These are phyloP conservation scores for Blastobotrys malaysiensis DNA, from an alignment of 1,139 yeast species.

Conservation along the genomic window DNA sequence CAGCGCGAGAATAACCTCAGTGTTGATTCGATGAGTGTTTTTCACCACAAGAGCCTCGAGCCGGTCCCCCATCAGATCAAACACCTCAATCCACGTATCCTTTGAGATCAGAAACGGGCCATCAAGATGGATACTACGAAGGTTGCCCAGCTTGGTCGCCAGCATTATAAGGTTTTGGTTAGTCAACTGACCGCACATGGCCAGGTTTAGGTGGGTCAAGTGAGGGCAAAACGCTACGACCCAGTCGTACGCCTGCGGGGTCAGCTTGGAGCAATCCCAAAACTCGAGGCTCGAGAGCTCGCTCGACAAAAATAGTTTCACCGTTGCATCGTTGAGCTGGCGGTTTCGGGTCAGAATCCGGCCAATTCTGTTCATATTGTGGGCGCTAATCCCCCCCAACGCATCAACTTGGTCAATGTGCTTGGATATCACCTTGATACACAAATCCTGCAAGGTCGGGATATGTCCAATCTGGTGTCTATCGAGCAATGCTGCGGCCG, in stretches of 20 bases:
- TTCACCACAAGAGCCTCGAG: conserved; percentile 56
- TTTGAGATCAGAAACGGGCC: conserved; percentile 86
- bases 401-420: conserved; percentile 74
- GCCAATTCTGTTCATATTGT: conserved; percentile 60
- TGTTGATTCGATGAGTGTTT: conserved; percentile 78
- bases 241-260: conserved; percentile 56
- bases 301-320: conserved; percentile 54
- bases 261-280: conserved; percentile 89
- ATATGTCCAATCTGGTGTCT: conserved; percentile 50
- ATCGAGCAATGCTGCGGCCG: conserved; percentile 81
- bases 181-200: conserved; percentile 91
- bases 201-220: conserved; percentile 57
- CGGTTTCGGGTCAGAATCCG: conserved; percentile 76
- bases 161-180: conserved; percentile 67
- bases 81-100: conserved; percentile 67
- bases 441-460: conserved; percentile 74
- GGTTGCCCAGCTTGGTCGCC: conserved; percentile 49
- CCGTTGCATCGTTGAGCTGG: conserved; percentile 64
- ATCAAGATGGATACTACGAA: conserved; percentile 56
- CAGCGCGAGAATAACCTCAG: conserved; percentile 57
- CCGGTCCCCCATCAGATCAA: conserved; percentile 45
- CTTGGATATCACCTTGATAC: conserved; percentile 63
- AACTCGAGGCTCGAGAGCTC: conserved; percentile 54
- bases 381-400: conserved; percentile 70
- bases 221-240: conserved; percentile 80